These are phyloP conservation scores for Pezicula radicicola DNA, from an alignment of 2,329 filamentous ascomycete genomes.

Conservation along the genomic window DNA sequence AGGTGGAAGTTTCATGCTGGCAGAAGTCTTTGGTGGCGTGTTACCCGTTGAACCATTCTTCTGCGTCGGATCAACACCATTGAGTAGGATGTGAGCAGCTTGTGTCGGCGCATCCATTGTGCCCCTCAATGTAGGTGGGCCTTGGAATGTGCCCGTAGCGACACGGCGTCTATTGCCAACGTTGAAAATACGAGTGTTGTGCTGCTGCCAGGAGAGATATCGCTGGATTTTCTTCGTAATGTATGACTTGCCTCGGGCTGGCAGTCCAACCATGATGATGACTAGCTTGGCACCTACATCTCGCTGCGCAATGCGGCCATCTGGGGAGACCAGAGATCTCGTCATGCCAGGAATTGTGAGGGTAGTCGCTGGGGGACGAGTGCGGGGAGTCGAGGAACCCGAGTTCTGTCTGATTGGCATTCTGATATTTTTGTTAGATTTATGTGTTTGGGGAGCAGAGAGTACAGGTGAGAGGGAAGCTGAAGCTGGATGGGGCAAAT, in stretches of 20 bases:
- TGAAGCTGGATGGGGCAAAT: background rate
- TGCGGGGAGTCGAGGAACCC: conserved; percentile 71
- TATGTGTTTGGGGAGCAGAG: background rate
- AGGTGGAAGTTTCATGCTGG: conserved; percentile 12
- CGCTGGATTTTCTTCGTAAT: conserved; percentile 97
- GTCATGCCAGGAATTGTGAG: conserved; percentile 97
- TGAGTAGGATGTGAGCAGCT: conserved; percentile 56
- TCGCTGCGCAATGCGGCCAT: conserved; percentile 87
- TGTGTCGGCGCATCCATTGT: conserved; percentile 37
- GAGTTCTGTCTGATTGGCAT: conserved; percentile 71
- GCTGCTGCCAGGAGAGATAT: conserved; percentile 96
- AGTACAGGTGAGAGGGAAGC: background rate
- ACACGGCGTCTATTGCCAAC: conserved; percentile 88
- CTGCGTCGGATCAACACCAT: conserved; percentile 35
- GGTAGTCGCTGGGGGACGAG: conserved; percentile 83
- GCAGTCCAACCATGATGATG: conserved; percentile 97
- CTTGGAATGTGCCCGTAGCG: conserved; percentile 55
- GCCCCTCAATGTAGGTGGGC: conserved; percentile 14
- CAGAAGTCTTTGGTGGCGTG: background rate
- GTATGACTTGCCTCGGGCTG: conserved; percentile 94
- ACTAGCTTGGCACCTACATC: conserved; percentile 96
- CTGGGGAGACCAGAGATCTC: conserved; percentile 89
- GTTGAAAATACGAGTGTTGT: conserved; percentile 95
- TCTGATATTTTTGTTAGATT: conserved; percentile 36
- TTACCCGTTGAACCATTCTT: conserved; percentile 1